These are phyloP conservation scores for Lasiodiplodia sp. DNA, from an alignment of 2,329 filamentous ascomycete genomes.

Conservation along the genomic window DNA sequence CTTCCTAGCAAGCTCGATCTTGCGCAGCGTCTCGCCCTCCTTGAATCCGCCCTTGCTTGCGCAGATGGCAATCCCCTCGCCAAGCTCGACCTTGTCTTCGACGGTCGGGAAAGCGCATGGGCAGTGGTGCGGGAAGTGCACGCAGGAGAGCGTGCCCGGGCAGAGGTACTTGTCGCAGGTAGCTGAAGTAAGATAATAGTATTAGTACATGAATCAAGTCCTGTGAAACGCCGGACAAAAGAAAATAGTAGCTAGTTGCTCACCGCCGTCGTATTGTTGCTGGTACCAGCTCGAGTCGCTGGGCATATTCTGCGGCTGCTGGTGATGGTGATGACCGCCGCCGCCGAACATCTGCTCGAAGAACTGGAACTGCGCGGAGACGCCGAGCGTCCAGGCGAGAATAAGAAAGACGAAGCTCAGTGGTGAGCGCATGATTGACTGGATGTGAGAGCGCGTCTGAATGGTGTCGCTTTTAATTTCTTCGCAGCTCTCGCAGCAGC, in stretches of 20 bases:
- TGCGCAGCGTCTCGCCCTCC: constrained; percentile 73
- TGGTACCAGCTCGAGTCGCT: constrained; percentile 86
- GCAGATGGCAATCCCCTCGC: constrained; percentile 76
- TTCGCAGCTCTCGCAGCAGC: not conserved
- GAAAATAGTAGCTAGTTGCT: constrained; percentile 32
- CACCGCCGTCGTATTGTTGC: constrained; percentile 72
- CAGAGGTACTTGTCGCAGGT: constrained; percentile 93
- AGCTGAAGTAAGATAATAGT: constrained; percentile 57
- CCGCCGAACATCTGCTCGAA: constrained; percentile 96
- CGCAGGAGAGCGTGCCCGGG: constrained; percentile 91
- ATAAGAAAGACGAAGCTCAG: constrained; percentile 39
- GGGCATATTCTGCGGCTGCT: constrained; percentile 77
- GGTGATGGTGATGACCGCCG: constrained; percentile 65
- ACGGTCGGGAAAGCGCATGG: constrained; percentile 80
- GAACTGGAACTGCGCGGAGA: constrained; percentile 88
- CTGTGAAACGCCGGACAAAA: not conserved
- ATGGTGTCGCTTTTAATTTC: not conserved
- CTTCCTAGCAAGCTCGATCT: constrained; percentile 82
- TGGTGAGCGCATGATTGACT: constrained; percentile 36
- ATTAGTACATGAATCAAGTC: not conserved
- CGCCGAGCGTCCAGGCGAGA: constrained; percentile 64
- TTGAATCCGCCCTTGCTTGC: constrained; percentile 78
- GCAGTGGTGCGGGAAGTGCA: constrained; percentile 96
- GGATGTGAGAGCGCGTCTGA: not conserved
- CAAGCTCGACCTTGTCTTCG: constrained; percentile 73